Conservation (phyloP, 164 flowering plant species). For the Annona cherimola region DNA sequence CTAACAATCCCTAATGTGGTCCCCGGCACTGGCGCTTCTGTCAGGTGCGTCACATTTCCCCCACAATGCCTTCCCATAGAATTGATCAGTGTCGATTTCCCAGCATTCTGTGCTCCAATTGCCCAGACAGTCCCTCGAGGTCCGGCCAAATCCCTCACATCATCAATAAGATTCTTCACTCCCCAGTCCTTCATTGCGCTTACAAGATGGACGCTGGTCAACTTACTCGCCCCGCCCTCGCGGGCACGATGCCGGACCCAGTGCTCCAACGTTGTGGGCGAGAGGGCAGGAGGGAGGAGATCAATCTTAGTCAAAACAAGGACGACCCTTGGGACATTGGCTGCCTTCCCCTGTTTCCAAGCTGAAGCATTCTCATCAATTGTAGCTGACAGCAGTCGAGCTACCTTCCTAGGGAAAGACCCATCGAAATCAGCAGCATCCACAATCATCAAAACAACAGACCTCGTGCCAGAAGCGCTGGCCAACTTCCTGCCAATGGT, state of each 20-base stretch:
- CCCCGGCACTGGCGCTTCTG: slow-evolving; percentile 96
- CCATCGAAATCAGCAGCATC: slow-evolving; percentile 93
- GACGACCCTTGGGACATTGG: slow-evolving; percentile 80
- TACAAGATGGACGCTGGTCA: slow-evolving; percentile 77
- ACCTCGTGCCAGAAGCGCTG: slow-evolving; percentile 43
- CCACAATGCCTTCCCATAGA: slow-evolving; percentile 59
- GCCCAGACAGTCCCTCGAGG: slow-evolving; percentile 90
- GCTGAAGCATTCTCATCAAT: slow-evolving; percentile 64
- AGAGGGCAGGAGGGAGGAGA: slow-evolving; percentile 53
- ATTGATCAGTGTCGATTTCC: slow-evolving; percentile 88
- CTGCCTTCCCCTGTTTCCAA: slow-evolving; percentile 87
- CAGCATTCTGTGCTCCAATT: slow-evolving; percentile 92
- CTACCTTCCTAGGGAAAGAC: slow-evolving; percentile 73
- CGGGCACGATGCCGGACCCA: slow-evolving; percentile 87
- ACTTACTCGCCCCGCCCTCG: slow-evolving; percentile 65
- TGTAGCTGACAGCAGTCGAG: slow-evolving; percentile 52
- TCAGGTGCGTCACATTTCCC: slow-evolving; percentile 54
- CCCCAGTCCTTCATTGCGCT: slow-evolving; percentile 89
- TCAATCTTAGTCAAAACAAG: slow-evolving; percentile 88
- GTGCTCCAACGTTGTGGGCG: slow-evolving; percentile 70
- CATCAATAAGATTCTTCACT: slow-evolving; percentile 68
- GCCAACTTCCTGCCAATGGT: slow-evolving; percentile 72
- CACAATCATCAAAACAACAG: slow-evolving; percentile 79
- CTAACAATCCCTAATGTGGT: slow-evolving; percentile 90
- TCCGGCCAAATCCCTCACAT: slow-evolving; percentile 61